A percentile compares a stretch with the other conserved stretches of the same genome.
These are phyloP conservation scores for Pichia sp. DNA, from an alignment of 1,139 yeast genomes.

Conservation along the genomic window DNA sequence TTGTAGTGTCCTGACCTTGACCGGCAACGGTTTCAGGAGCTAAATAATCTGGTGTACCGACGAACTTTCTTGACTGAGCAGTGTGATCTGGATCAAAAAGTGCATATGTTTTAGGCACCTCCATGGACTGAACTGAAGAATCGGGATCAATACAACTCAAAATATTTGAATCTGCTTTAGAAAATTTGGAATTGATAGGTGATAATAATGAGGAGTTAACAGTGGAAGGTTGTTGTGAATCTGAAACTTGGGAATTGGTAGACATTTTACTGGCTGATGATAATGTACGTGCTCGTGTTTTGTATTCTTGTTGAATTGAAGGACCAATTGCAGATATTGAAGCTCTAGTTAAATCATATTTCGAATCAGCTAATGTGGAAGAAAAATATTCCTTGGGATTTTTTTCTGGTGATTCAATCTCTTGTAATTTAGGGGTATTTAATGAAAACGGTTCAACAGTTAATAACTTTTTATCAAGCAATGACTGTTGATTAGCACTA, in stretches of 20 bases:
- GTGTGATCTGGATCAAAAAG: slow-evolving; percentile 60
- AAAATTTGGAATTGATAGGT: slow-evolving; percentile 29
- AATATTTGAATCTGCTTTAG: background rate
- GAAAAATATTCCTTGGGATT: slow-evolving; percentile 7
- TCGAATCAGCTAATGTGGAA: background rate
- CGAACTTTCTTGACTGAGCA: slow-evolving; percentile 54
- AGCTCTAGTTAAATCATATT: background rate
- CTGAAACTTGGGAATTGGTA: slow-evolving; percentile 38
- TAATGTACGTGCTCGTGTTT: slow-evolving; percentile 17
- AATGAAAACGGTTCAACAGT: slow-evolving; percentile 42
- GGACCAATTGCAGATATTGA: slow-evolving; percentile 7
- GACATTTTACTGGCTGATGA: slow-evolving; percentile 33
- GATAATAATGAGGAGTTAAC: slow-evolving; percentile 32
- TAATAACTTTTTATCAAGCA: slow-evolving; percentile 2
- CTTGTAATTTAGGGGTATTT: slow-evolving; percentile 31
- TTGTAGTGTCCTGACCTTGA: slow-evolving; percentile 72
- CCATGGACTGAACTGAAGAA: slow-evolving; percentile 1
- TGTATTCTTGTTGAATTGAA: slow-evolving; percentile 16
- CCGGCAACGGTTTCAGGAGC: slow-evolving; percentile 96
- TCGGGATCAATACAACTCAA: slow-evolving; percentile 6
- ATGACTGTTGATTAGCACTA: background rate
- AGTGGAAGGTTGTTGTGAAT: slow-evolving; percentile 1
- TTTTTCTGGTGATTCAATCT: background rate
- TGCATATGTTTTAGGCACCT: slow-evolving; percentile 39
- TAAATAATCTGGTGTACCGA: slow-evolving; percentile 96